phyloP scores from a whole-genome alignment of 306 rosid genomes.

The Medicago arabica region DNA sequence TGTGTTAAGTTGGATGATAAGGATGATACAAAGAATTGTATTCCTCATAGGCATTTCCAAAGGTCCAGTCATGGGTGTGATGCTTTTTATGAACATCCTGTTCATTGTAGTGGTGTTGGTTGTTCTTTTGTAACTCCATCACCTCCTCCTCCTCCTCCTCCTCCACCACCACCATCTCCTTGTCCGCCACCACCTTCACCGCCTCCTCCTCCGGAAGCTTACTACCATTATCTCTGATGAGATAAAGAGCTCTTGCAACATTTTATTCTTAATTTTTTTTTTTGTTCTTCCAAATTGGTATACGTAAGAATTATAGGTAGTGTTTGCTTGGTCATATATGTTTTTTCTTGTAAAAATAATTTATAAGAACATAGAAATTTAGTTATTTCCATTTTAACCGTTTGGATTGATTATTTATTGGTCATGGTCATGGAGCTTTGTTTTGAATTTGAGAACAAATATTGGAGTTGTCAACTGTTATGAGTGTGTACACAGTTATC shows the following conservation, averaged over 20 bases:
- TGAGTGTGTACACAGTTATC: too few relatives aligned
- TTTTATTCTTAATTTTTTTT: too few relatives aligned
- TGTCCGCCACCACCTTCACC: fast-evolving
- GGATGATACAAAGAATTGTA: constrained; percentile 72
- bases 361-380: constrained; percentile 9
- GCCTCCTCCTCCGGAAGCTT: background rate
- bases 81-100: constrained; percentile 56
- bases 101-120: constrained; percentile 60
- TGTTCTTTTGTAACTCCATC: constrained; percentile 42
- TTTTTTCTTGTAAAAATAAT: constrained; percentile 11
- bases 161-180: fast-evolving
- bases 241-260: background rate
- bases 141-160: background rate
- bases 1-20: constrained; percentile 61
- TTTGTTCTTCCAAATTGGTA: background rate
- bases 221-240: constrained; percentile 43
- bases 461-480: background rate
- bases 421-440: too few relatives aligned
- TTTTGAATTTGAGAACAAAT: background rate
- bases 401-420: too few relatives aligned
- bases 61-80: constrained; percentile 62
- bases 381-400: constrained; percentile 3
- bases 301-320: constrained; percentile 9
- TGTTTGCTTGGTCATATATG: constrained; percentile 4
- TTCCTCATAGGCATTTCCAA: constrained; percentile 72